Conservation (phyloP, 257 asterid species). For the Scutellaria baicalensis region DNA sequence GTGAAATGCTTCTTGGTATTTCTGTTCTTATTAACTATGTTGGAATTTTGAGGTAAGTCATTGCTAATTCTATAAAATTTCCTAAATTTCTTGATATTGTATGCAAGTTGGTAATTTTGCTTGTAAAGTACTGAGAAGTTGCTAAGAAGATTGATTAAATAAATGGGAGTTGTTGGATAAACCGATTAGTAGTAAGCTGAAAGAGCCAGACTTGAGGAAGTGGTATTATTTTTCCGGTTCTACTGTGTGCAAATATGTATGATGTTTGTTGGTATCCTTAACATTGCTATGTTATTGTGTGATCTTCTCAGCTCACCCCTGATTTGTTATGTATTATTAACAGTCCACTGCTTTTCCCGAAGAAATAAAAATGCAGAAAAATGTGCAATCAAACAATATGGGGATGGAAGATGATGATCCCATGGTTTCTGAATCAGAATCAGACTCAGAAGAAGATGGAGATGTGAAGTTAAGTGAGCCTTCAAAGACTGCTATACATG, state of each 20-base stretch:
- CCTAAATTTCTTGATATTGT: too few relatives aligned
- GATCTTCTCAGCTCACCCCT: neutral
- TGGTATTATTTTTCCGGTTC: neutral
- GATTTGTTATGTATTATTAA: neutral
- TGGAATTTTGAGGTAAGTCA: too few relatives aligned
- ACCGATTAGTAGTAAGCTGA: neutral
- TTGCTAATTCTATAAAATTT: too few relatives aligned
- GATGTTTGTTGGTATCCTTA: neutral
- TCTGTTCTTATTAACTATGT: too few relatives aligned
- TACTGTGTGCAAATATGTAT: neutral
- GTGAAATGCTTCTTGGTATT: too few relatives aligned
- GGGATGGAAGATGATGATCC: conserved; percentile 43
- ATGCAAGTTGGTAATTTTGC: too few relatives aligned
- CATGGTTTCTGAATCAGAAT: conserved; percentile 47
- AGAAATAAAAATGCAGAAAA: conserved; percentile 1
- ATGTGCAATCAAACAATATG: neutral
- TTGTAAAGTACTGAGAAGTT: too few relatives aligned
- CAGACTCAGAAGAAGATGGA: conserved; percentile 51
- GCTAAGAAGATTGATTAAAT: too few relatives aligned
- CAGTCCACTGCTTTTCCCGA: neutral
- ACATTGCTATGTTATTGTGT: neutral
- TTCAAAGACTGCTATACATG: conserved; percentile 56
- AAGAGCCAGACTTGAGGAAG: neutral
- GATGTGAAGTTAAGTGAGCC: conserved; percentile 61
- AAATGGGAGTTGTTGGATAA: neutral